Conservation (phyloP, 164 flowering plant genomes). For the Nymphaea colorata region DNA sequence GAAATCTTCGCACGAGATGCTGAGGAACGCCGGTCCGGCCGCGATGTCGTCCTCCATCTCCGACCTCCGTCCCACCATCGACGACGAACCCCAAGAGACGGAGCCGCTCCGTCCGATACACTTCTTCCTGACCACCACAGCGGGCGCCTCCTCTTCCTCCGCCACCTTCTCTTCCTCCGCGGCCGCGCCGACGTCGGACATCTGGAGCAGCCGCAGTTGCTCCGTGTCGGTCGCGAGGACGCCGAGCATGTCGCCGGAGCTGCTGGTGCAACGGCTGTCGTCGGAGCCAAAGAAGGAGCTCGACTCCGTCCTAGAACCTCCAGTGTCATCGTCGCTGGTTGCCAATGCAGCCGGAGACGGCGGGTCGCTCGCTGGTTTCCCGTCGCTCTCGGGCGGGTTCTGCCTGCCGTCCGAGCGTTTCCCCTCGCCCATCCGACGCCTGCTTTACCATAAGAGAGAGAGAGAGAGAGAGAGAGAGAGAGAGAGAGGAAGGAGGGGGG, state of each 20-base stretch:
- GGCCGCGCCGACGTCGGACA: slow-evolving; percentile 7
- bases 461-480: not conserved
- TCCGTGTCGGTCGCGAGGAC: slow-evolving; percentile 11
- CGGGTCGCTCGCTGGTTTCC: not conserved
- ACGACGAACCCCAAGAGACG: slow-evolving; percentile 42
- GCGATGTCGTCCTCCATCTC: slow-evolving; percentile 80
- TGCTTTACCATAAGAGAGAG: not conserved
- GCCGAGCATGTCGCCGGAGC: slow-evolving; percentile 18
- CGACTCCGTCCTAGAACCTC: slow-evolving; percentile 6
- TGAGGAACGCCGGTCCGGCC: slow-evolving; percentile 42
- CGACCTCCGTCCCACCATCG: slow-evolving; percentile 47
- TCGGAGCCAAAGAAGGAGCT: slow-evolving; percentile 15
- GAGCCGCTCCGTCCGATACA: slow-evolving; percentile 40
- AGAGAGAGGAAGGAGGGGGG: not conserved
- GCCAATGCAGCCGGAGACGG: slow-evolving; percentile 10
- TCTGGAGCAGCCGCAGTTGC: slow-evolving; percentile 5
- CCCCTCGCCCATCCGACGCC: not conserved
- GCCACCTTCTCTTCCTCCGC: slow-evolving; percentile 3
- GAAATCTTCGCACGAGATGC: slow-evolving; percentile 30
- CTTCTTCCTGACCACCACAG: slow-evolving; percentile 13
- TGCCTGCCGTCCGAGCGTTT: slow-evolving; percentile 16
- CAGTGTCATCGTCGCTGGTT: slow-evolving; percentile 1
- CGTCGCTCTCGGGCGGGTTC: slow-evolving; percentile 7
- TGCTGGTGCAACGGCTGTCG: slow-evolving; percentile 14
- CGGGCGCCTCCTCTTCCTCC: slow-evolving; percentile 1